Percentiles rank a stretch among this genome's conserved stretches.
phyloP scores from a whole-genome alignment of 768 basidiomycete species.

The Tulasnella sp. region DNA sequence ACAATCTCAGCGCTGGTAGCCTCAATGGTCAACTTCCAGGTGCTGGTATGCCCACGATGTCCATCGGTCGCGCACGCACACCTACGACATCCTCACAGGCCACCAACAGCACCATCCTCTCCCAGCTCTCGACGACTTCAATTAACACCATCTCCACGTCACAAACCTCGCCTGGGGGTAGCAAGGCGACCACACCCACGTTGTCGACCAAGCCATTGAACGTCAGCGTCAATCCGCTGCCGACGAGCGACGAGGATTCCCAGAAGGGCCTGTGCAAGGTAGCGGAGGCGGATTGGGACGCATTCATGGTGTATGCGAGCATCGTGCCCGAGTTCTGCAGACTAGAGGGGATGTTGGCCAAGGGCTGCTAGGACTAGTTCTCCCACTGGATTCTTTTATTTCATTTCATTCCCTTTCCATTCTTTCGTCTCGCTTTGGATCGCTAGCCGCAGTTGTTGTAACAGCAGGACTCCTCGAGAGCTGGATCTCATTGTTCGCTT shows the following conservation, averaged over 20 bases:
- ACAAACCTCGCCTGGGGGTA: constrained; percentile 21
- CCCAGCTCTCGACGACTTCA: constrained; percentile 7
- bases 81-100: constrained; percentile 6
- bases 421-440: no score
- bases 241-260: constrained; percentile 59
- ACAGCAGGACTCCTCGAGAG: no score
- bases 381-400: not conserved
- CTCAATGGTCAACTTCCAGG: not conserved
- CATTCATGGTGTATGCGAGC: constrained; percentile 76
- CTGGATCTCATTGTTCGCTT: no score
- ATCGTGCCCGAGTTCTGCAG: constrained; percentile 78
- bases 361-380: constrained; percentile 38
- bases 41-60: not conserved
- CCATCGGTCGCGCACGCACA: constrained; percentile 1
- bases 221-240: constrained; percentile 53
- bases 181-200: constrained; percentile 22
- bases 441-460: no score
- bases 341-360: constrained; percentile 68
- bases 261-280: constrained; percentile 73
- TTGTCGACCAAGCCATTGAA: constrained; percentile 44
- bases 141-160: not conserved
- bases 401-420: not conserved
- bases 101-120: constrained; percentile 9
- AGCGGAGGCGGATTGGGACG: constrained; percentile 73
- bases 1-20: not conserved